phyloP scores from a whole-genome alignment of 164 flowering plant species.

The Vitis amurensis region DNA sequence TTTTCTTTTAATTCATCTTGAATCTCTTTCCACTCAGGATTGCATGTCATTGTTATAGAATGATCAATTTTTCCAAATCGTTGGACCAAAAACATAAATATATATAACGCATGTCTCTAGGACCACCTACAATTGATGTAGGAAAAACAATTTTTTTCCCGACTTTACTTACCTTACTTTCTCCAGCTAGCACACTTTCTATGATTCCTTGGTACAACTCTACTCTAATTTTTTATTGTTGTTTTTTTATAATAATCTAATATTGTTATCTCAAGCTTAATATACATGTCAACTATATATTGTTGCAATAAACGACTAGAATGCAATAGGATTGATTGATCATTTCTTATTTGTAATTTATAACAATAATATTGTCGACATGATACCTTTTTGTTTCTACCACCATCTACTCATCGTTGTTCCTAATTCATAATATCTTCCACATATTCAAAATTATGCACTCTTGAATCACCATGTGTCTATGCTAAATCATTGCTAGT shows the following conservation, averaged over 20 bases:
- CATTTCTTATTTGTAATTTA: no score
- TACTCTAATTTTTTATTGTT: background rate
- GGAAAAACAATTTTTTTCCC: background rate
- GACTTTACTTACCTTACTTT: no score
- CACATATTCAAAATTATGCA: no score
- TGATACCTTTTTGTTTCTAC: no score
- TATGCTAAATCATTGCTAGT: no score
- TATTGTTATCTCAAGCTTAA: slow-evolving; percentile 1
- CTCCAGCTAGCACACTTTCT: no score
- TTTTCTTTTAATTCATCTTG: no score
- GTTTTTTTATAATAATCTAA: background rate
- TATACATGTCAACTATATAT: slow-evolving; percentile 4
- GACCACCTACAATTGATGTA: background rate
- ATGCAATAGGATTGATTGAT: background rate
- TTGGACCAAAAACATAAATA: background rate
- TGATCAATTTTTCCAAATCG: background rate
- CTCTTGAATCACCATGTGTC: no score
- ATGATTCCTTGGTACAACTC: no score
- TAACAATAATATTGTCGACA: no score
- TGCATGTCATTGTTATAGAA: background rate
- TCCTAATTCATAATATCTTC: no score
- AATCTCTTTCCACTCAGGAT: no score
- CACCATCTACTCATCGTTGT: background rate
- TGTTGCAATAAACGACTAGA: slow-evolving; percentile 2
- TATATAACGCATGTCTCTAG: background rate